A percentile compares a stretch with the other conserved stretches of the same genome.
Evolutionary conservation across 148 eudicot species (phyloP).

Genomic region (Camellia lanceoleosa): DNA sequence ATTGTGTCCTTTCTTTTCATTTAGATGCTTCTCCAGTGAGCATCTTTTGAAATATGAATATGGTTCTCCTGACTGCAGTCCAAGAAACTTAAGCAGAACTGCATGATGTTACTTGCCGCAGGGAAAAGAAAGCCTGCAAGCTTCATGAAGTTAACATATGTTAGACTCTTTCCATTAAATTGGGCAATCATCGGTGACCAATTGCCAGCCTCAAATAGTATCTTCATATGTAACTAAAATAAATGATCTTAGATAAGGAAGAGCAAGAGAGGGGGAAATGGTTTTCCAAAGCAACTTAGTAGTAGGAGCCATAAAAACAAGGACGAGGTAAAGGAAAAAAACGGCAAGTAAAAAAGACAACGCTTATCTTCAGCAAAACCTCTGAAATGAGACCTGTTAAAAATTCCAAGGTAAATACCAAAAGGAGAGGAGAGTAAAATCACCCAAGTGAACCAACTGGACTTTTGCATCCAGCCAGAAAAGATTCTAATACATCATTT

Average conservation of each 20-base stretch:
- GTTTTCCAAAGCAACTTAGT: neutral
- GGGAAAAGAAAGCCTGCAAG: neutral
- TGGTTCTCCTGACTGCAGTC: neutral
- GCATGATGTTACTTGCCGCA: neutral
- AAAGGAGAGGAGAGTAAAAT: neutral
- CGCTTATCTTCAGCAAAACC: neutral
- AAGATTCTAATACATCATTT: constrained; percentile 16
- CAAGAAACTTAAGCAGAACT: neutral
- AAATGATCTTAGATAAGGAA: neutral
- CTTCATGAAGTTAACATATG: neutral
- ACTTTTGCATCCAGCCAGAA: constrained; percentile 6
- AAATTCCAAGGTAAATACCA: neutral
- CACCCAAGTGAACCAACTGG: constrained; percentile 14
- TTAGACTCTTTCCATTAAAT: neutral
- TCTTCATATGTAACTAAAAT: neutral
- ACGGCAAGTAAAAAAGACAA: neutral
- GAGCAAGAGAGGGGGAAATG: neutral
- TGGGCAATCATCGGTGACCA: neutral
- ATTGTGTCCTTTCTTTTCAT: neutral
- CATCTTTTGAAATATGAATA: neutral
- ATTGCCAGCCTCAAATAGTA: neutral
- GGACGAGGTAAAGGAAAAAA: neutral
- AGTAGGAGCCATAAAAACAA: neutral
- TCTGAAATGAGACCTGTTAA: neutral
- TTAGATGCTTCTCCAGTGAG: neutral